Evolutionary conservation across 2,329 filamentous ascomycete genomes (phyloP).

Genomic region (Colletotrichum nymphaeae): DNA sequence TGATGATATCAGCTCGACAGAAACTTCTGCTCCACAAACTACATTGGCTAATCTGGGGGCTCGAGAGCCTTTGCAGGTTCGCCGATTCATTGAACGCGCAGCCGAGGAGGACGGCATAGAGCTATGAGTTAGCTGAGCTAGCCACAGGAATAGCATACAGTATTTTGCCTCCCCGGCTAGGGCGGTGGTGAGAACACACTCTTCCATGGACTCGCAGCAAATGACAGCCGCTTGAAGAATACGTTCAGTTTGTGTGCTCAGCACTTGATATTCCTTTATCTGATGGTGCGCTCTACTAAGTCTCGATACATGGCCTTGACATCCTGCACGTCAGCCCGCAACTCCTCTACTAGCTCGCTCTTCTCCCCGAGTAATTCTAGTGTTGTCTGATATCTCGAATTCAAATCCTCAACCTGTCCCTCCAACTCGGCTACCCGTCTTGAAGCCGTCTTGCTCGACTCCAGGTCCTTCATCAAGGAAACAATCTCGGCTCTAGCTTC

Average conservation of each 20-base stretch:
- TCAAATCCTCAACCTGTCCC: slow-evolving; percentile 74
- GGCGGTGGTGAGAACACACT: neutral
- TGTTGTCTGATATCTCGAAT: slow-evolving; percentile 87
- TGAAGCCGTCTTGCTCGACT: slow-evolving; percentile 73
- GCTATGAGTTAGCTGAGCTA: slow-evolving; percentile 43
- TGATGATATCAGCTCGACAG: slow-evolving; percentile 26
- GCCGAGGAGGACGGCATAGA: slow-evolving; percentile 89
- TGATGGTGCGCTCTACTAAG: slow-evolving; percentile 85
- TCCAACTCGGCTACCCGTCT: slow-evolving; percentile 74
- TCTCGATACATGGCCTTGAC: slow-evolving; percentile 97
- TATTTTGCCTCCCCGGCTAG: neutral
- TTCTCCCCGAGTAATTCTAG: slow-evolving; percentile 97
- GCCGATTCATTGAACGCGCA: slow-evolving; percentile 79
- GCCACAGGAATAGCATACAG: neutral
- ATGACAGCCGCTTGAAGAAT: neutral
- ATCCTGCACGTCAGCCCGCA: slow-evolving; percentile 88
- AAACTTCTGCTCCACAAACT: neutral
- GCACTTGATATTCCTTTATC: slow-evolving; percentile 50
- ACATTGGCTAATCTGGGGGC: neutral
- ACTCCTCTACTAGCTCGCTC: slow-evolving; percentile 93
- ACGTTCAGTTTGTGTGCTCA: neutral
- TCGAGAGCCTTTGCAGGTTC: slow-evolving; percentile 62
- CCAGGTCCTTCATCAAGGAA: slow-evolving; percentile 85
- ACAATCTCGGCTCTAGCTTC: slow-evolving; percentile 95
- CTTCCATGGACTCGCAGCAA: neutral